phyloP scores from a whole-genome alignment of 2,329 filamentous ascomycete genomes.

The Aureobasidium pullulans region DNA sequence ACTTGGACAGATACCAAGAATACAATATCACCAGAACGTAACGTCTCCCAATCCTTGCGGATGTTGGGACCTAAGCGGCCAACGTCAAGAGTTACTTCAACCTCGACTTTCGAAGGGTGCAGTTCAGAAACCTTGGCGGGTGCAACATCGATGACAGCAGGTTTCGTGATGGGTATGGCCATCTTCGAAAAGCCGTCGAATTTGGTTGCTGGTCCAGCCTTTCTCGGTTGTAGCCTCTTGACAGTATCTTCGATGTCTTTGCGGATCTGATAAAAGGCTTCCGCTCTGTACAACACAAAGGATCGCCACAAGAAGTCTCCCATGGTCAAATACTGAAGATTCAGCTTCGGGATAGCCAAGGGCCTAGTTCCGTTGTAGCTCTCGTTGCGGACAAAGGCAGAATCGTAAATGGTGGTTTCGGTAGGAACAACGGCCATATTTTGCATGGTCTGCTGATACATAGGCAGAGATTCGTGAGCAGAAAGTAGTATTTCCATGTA shows the following conservation, averaged over 20 bases:
- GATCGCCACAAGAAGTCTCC: conserved; percentile 97
- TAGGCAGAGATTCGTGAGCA: conserved; percentile 66
- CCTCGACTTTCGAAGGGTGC: conserved; percentile 74
- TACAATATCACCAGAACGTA: conserved; percentile 80
- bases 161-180: conserved; percentile 79
- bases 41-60: conserved; percentile 79
- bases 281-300: conserved; percentile 78
- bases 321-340: conserved; percentile 88
- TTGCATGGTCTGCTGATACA: conserved; percentile 72
- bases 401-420: conserved; percentile 73
- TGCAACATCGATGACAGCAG: conserved; percentile 78
- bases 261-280: conserved; percentile 88
- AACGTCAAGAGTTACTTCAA: conserved; percentile 79
- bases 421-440: conserved; percentile 74
- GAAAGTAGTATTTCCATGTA: conserved; percentile 66
- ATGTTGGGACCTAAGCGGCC: conserved; percentile 68
- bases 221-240: conserved; percentile 67
- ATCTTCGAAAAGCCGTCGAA: conserved; percentile 87
- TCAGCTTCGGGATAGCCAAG: conserved; percentile 86
- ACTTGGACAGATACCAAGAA: conserved; percentile 75
- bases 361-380: conserved; percentile 80
- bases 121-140: conserved; percentile 76
- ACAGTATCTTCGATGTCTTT: conserved; percentile 82
- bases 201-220: conserved; percentile 54
- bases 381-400: conserved; percentile 70